Conservation (phyloP, 345 rosid genomes). For the Boechera divaricarpa region DNA sequence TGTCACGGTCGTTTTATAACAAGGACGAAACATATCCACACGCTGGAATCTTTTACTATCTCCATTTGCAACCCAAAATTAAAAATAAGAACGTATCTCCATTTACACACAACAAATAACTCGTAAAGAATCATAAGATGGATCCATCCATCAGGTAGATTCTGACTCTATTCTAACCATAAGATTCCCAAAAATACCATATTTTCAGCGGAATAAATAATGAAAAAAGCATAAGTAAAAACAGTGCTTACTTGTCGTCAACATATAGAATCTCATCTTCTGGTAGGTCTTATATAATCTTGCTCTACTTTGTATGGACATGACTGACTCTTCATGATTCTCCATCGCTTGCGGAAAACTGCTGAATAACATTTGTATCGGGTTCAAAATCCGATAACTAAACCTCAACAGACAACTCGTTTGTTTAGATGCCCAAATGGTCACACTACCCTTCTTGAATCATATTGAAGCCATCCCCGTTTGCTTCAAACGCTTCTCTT, state of each 20-base stretch:
- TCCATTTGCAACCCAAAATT: constrained; percentile 20
- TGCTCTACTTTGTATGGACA: neutral
- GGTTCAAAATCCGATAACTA: constrained; percentile 19
- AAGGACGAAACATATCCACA: neutral
- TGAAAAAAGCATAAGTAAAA: neutral
- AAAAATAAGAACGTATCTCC: constrained; percentile 11
- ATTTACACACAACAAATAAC: constrained; percentile 28
- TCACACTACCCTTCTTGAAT: constrained; percentile 1
- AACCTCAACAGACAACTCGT: constrained; percentile 15
- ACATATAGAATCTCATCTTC: constrained; percentile 31
- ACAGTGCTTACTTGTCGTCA: constrained; percentile 38
- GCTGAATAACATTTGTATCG: neutral
- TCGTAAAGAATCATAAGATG: constrained; percentile 37
- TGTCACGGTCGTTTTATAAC: neutral
- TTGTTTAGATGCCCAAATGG: neutral
- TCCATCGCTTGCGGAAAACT: neutral
- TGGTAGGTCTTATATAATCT: constrained; percentile 7
- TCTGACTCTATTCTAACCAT: constrained; percentile 26
- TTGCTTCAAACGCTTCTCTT: constrained; percentile 41
- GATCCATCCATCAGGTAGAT: constrained; percentile 32
- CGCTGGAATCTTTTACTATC: constrained; percentile 2
- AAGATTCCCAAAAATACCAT: constrained; percentile 2
- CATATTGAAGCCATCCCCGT: constrained; percentile 38
- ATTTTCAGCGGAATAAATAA: constrained; percentile 18
- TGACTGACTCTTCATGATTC: neutral